These are phyloP conservation scores for Aspergillus flavus DNA, from an alignment of 2,329 filamentous ascomycete species.

Conservation along the genomic window DNA sequence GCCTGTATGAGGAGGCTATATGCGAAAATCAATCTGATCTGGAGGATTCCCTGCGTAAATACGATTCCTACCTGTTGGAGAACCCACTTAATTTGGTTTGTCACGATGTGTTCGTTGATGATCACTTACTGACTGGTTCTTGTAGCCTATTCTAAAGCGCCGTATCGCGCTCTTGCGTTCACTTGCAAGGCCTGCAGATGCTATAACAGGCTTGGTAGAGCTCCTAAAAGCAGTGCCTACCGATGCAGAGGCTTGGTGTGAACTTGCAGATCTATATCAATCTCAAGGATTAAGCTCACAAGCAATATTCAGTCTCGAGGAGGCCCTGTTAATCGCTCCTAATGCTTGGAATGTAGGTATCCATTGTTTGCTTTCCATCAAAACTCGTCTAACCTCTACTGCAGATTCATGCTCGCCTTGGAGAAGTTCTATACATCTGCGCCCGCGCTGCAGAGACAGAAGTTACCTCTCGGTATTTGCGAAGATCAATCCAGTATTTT, in stretches of 20 bases:
- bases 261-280: conserved; percentile 85
- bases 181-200: conserved; percentile 70
- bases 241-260: conserved; percentile 90
- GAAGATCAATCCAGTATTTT: conserved; percentile 80
- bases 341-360: conserved; percentile 89
- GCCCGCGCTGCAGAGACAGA: conserved; percentile 40
- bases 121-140: conserved; percentile 32
- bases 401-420: conserved; percentile 82
- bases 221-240: conserved; percentile 83
- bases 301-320: conserved; percentile 85
- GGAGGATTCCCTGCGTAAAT: conserved; percentile 71
- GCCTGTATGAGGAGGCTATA: conserved; percentile 81
- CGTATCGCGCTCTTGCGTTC: conserved; percentile 77
- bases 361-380: background rate
- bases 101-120: conserved; percentile 20
- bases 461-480: conserved; percentile 54
- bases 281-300: conserved; percentile 77
- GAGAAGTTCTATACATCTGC: conserved; percentile 78
- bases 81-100: conserved; percentile 79
- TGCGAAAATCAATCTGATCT: conserved; percentile 68
- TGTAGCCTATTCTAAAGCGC: conserved; percentile 80
- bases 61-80: conserved; percentile 72
- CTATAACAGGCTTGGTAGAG: conserved; percentile 71
- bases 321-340: conserved; percentile 81
- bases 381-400: conserved; percentile 8